Percentiles rank a stretch among this genome's conserved stretches.
Evolutionary conservation across 805 yeast genomes (phyloP).

Genomic region (Metschnikowia drakensbergensis): DNA sequence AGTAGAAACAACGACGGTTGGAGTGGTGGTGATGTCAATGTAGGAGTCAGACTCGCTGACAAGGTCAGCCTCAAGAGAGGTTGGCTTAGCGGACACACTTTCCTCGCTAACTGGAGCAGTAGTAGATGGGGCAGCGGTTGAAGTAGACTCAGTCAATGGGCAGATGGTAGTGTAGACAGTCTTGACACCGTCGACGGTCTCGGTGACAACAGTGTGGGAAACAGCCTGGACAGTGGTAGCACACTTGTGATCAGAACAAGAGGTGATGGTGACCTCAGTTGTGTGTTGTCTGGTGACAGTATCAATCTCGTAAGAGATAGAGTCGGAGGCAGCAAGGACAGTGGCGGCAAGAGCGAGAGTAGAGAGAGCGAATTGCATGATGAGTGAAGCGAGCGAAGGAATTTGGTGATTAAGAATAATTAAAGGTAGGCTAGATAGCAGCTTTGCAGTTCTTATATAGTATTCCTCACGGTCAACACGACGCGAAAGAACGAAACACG

Average conservation of each 20-base stretch:
- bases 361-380: slow-evolving; percentile 22
- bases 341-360: slow-evolving; percentile 22
- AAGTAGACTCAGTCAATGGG: slow-evolving; percentile 16
- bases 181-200: slow-evolving; percentile 27
- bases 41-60: slow-evolving; percentile 32
- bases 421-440: background rate
- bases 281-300: slow-evolving; percentile 22
- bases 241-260: slow-evolving; percentile 22
- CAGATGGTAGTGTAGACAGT: slow-evolving; percentile 20
- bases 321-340: slow-evolving; percentile 21
- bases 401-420: background rate
- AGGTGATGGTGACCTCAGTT: slow-evolving; percentile 27
- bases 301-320: slow-evolving; percentile 14
- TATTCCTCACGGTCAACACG: background rate
- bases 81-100: background rate
- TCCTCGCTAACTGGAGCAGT: slow-evolving; percentile 8
- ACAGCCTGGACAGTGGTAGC: slow-evolving; percentile 17
- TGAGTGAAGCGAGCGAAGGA: slow-evolving; percentile 5
- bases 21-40: slow-evolving; percentile 50
- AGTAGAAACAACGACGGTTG: slow-evolving; percentile 44
- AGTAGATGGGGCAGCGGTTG: slow-evolving; percentile 12
- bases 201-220: slow-evolving; percentile 18
- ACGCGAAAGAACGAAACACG: background rate
- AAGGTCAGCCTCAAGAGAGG: slow-evolving; percentile 14
- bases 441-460: slow-evolving; percentile 3